Conservation (phyloP, 495 filamentous ascomycete genomes). For the Hypoxylon lenormandii region DNA sequence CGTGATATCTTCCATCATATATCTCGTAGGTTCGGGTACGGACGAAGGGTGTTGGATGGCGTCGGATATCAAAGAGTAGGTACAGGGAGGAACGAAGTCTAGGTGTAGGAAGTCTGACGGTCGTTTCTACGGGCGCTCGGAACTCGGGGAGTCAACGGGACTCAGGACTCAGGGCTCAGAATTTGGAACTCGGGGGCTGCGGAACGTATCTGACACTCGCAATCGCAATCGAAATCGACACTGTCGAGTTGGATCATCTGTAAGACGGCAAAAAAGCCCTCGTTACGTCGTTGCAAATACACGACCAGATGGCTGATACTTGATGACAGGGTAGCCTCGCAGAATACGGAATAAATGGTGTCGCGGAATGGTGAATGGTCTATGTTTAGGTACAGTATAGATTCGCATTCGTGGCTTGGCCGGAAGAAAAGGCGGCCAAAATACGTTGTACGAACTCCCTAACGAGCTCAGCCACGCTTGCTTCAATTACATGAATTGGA, state of each 20-base stretch:
- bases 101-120: no score
- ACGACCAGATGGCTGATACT: constrained; percentile 7
- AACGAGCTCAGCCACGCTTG: constrained; percentile 37
- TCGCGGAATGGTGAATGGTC: constrained; percentile 25
- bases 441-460: constrained; percentile 15
- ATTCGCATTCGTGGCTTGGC: constrained; percentile 39
- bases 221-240: constrained; percentile 12
- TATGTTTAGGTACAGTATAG: background rate
- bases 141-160: no score
- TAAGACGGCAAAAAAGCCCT: background rate
- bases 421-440: constrained; percentile 21
- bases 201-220: constrained; percentile 16
- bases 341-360: constrained; percentile 5
- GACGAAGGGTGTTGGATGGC: background rate
- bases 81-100: background rate
- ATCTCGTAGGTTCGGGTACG: background rate
- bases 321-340: constrained; percentile 10
- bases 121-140: no score
- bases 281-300: background rate
- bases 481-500: constrained; percentile 17
- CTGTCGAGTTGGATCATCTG: constrained; percentile 9
- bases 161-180: background rate
- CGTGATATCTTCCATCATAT: constrained; percentile 48
- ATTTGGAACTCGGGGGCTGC: constrained; percentile 19
- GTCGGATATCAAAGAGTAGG: background rate